A percentile compares a stretch with the other conserved stretches of the same genome.
Evolutionary conservation across 345 rosid species (phyloP).

Genomic region (Citrus australasica): DNA sequence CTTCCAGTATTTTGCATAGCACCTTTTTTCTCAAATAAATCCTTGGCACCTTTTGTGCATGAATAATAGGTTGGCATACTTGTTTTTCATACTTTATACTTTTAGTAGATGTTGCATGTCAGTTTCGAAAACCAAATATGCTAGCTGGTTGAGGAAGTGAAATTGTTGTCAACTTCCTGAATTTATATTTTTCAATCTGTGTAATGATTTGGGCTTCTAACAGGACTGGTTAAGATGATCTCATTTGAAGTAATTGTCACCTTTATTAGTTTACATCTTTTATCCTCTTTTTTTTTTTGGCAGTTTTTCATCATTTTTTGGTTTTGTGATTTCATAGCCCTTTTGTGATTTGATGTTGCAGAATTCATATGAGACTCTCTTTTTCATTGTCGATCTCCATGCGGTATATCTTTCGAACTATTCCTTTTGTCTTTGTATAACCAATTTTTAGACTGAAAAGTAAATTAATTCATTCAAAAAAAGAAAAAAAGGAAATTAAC

Average conservation of each 20-base stretch:
- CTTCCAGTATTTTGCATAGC: not conserved
- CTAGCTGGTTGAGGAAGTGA: too few species aligned
- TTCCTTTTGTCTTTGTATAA: not conserved
- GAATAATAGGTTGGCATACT: not conserved
- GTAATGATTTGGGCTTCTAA: not conserved
- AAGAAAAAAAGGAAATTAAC: not conserved
- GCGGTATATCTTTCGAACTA: conserved; percentile 48
- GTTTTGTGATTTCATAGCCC: not conserved
- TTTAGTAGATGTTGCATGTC: not conserved
- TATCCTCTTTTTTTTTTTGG: not conserved
- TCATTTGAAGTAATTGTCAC: not conserved
- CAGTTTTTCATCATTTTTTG: not conserved
- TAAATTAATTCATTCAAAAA: not conserved
- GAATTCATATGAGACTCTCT: conserved; percentile 79
- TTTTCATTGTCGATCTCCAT: conserved; percentile 81
- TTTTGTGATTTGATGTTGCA: conserved; percentile 34
- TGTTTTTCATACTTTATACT: not conserved
- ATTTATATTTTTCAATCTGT: not conserved
- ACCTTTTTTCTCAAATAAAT: not conserved
- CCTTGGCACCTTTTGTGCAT: not conserved
- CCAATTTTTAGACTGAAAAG: not conserved
- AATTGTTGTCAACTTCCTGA: not conserved
- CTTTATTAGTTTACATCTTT: not conserved
- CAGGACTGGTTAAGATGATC: not conserved
- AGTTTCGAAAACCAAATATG: not conserved